phyloP scores from a whole-genome alignment of 306 rosid species.

The Argentina anserina region DNA sequence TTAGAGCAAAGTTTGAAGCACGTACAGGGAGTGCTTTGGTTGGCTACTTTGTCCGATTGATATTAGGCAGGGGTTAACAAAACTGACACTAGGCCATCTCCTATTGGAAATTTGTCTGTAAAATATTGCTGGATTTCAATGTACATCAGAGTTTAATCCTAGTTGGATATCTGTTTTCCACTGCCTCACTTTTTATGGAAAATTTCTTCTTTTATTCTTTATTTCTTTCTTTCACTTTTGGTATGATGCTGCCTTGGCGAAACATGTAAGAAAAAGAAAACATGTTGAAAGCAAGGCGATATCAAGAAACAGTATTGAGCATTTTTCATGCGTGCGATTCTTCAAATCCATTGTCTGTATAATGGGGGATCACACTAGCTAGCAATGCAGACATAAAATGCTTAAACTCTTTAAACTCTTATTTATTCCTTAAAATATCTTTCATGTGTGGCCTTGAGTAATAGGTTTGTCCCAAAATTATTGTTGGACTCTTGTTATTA shows the following conservation, averaged over 20 bases:
- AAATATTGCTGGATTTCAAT: neutral
- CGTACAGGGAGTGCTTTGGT: neutral
- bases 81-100: neutral
- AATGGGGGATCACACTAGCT: neutral
- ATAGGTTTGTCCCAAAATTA: neutral
- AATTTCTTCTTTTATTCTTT: neutral
- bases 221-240: neutral
- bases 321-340: conserved; percentile 1
- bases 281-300: neutral
- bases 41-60: too few relatives aligned
- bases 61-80: too few relatives aligned
- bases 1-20: neutral
- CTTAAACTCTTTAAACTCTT: neutral
- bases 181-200: neutral
- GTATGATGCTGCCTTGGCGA: neutral
- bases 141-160: neutral
- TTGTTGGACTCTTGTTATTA: neutral
- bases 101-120: neutral
- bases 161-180: neutral
- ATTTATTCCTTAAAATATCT: neutral
- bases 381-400: neutral
- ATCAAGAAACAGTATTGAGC: neutral
- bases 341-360: conserved; percentile 2
- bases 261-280: neutral
- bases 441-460: conserved; percentile 7